Conservation (phyloP, 2,329 filamentous ascomycete genomes). For the Claviceps monticola region DNA sequence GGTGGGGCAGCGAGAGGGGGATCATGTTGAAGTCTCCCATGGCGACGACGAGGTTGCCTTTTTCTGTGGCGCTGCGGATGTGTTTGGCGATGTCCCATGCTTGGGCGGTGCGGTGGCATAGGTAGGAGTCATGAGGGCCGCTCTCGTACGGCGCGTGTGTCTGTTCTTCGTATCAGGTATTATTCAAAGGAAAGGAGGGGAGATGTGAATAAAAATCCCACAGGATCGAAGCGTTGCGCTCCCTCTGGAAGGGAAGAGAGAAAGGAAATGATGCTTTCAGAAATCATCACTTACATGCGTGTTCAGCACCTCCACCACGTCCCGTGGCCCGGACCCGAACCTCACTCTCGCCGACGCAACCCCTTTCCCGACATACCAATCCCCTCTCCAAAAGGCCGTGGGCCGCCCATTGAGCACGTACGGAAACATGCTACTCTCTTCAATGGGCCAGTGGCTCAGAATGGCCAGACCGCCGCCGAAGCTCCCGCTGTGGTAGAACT, state of each 20-base stretch:
- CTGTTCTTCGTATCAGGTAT: constrained; percentile 12
- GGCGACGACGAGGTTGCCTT: constrained; percentile 71
- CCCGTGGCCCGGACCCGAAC: constrained; percentile 47
- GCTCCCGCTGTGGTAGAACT: constrained; percentile 82
- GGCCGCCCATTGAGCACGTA: constrained; percentile 91
- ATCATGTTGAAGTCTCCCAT: constrained; percentile 95
- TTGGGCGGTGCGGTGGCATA: constrained; percentile 82
- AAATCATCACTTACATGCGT: constrained; percentile 51
- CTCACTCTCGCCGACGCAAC: constrained; percentile 72
- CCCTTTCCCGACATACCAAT: constrained; percentile 95
- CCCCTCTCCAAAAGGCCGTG: constrained; percentile 84
- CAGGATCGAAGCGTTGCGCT: no score
- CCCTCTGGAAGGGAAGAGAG: no score
- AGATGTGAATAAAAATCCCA: no score
- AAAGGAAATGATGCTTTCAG: no score
- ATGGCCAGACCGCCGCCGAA: constrained; percentile 86
- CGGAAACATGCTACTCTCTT: constrained; percentile 70
- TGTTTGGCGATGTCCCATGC: constrained; percentile 91
- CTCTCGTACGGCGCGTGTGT: constrained; percentile 77
- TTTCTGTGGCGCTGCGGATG: constrained; percentile 65
- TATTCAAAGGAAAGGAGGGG: not conserved
- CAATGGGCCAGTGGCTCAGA: constrained; percentile 82
- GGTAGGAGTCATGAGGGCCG: constrained; percentile 69
- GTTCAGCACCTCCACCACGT: constrained; percentile 79
- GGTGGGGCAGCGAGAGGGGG: constrained; percentile 73